phyloP scores from a whole-genome alignment of 441 rosid genomes.

The Adansonia gregorii region DNA sequence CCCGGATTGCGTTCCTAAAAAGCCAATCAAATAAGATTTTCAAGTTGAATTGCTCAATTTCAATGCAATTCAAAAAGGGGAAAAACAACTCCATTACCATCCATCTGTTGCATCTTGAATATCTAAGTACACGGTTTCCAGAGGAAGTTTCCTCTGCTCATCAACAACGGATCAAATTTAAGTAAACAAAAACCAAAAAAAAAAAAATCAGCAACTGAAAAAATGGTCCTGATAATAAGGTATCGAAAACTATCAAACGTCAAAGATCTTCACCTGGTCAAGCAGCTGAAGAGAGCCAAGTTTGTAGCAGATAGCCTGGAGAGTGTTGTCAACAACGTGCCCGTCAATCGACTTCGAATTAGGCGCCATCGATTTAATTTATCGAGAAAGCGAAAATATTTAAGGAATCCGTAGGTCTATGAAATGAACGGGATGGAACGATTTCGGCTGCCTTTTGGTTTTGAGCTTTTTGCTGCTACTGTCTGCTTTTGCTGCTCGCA shows the following conservation, averaged over 20 bases:
- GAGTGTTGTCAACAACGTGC: slow-evolving; percentile 46
- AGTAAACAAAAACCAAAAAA: neutral
- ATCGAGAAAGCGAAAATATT: neutral
- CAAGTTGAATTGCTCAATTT: neutral
- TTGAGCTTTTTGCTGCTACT: neutral
- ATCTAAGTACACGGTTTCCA: slow-evolving; percentile 63
- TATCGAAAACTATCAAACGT: neutral
- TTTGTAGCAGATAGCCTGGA: slow-evolving; percentile 76
- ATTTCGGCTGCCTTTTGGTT: neutral
- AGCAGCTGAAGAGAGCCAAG: slow-evolving; percentile 87
- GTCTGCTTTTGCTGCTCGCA: too few species aligned
- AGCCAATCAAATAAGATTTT: slow-evolving; percentile 3
- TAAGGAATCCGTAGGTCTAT: neutral
- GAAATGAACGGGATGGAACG: neutral
- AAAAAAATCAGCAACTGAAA: neutral
- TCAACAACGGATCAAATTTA: neutral
- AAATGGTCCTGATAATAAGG: neutral
- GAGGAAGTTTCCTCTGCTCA: slow-evolving; percentile 86
- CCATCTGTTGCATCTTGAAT: slow-evolving; percentile 68
- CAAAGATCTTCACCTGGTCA: slow-evolving; percentile 61
- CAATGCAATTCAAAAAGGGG: slow-evolving; percentile 7
- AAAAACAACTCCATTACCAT: slow-evolving; percentile 51
- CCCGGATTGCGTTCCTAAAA: slow-evolving; percentile 74
- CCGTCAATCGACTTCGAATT: slow-evolving; percentile 22
- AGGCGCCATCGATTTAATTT: slow-evolving; percentile 18